Evolutionary conservation across 805 yeast genomes (phyloP), one percentile per base, ranked within the genome.

Genomic region (Diddensiella santjacobensis): DNA sequence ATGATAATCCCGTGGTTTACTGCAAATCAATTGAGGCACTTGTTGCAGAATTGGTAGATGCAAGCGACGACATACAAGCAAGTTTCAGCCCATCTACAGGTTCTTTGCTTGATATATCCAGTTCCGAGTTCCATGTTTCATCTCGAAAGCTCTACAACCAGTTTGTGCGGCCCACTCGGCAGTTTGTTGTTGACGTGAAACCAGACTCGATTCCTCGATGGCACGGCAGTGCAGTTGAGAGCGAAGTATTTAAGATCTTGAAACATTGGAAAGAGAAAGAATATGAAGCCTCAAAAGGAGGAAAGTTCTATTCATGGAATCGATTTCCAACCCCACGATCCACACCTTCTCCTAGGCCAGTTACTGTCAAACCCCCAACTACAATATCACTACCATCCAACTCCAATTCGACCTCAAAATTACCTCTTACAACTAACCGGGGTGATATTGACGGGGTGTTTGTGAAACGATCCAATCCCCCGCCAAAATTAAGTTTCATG

Each of bases 151-250:
- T 52, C 18, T 49, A 41, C 45, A 53, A 48, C 42, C 50, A 47
- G 42, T 35, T 60, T 20, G 47, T 53, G 3, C 55, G 58, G 4
- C 60, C 63, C 2, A 54, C 56, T 6, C 50, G 64, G 4, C 64
- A 60, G 40, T 60, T 59, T 36, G 44, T 54, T 40, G 40, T 38
- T 3, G 54, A 47, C n/a, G 22, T 46, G 17, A 35, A 45, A 13
- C 56, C 58, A 11, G 58, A 54, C 22, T 48, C 57, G 8, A 33
- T 45, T 4, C 39, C 46, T 29, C 36, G 47, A 31, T 49, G 54
- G 56, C 23, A 43, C 5, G 50, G 42, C 4, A 47, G 52, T 23
- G 44, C 52, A 4, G 40, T 49, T 3, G 42, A 43, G 15, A 31
- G 40, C 19, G 53, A 54, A 20, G 40, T 52, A n/a, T 24, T 29